Evolutionary conservation across 495 filamentous ascomycete genomes (phyloP).

Genomic region (Xylaria castorea): DNA sequence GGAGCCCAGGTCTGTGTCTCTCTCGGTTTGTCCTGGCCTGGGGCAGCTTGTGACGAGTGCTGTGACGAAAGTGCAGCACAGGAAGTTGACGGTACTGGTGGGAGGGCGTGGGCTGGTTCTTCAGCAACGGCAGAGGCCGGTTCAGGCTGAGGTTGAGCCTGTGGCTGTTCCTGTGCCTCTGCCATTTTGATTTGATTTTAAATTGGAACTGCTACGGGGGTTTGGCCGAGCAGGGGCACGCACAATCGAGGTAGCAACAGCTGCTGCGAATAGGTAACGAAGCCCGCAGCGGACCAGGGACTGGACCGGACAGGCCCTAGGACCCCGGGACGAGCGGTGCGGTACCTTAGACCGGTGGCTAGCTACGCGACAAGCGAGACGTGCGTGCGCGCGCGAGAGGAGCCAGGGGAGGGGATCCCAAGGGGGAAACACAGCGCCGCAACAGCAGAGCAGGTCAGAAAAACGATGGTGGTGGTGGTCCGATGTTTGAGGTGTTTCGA

Average conservation of each 20-base stretch:
- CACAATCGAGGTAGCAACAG: conserved; percentile 38
- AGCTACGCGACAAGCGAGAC: conserved; percentile 32
- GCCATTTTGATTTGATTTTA: conserved; percentile 49
- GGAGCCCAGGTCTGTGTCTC: conserved; percentile 34
- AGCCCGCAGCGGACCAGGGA: conserved; percentile 37
- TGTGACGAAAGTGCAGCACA: conserved; percentile 32
- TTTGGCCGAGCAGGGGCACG: conserved; percentile 44
- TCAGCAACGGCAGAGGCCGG: conserved; percentile 44
- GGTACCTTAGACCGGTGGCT: conserved; percentile 33
- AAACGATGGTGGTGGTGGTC: conserved; percentile 41
- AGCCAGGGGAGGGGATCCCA: conserved; percentile 29
- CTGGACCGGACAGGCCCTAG: conserved; percentile 33
- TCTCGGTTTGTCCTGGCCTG: conserved; percentile 39
- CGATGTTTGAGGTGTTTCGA: conserved; percentile 49
- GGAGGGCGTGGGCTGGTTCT: conserved; percentile 45
- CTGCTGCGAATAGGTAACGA: conserved; percentile 45
- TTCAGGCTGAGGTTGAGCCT: conserved; percentile 49
- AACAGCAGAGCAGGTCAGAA: conserved; percentile 36
- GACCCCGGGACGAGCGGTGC: conserved; percentile 29
- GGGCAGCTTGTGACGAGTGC: conserved; percentile 35
- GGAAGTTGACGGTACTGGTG: conserved; percentile 33
- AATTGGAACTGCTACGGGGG: conserved; percentile 46
- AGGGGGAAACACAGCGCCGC: conserved; percentile 32
- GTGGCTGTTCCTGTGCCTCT: conserved; percentile 47
- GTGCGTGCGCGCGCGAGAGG: conserved; percentile 30